phyloP scores from a whole-genome alignment of 495 filamentous ascomycete genomes.

The Clohesyomyces aquaticus region DNA sequence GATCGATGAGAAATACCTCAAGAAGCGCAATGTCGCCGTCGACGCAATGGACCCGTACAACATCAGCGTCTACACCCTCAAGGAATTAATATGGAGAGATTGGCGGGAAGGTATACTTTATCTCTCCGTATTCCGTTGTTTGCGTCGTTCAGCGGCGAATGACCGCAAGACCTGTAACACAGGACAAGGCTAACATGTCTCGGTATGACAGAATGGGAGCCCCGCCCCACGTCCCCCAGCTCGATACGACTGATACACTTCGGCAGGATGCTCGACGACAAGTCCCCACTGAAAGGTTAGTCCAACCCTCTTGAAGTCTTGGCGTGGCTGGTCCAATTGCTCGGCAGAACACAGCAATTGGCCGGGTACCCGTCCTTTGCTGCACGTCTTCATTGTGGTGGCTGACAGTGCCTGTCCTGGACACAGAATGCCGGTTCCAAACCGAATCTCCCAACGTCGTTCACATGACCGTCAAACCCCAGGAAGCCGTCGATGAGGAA shows the following conservation, averaged over 20 bases:
- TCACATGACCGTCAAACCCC: constrained; percentile 90
- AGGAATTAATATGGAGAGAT: constrained; percentile 87
- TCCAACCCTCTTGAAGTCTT: constrained; percentile 12
- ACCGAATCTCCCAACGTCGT: constrained; percentile 75
- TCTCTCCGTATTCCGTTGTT: neutral
- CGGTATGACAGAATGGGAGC: constrained; percentile 72
- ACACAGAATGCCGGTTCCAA: constrained; percentile 76
- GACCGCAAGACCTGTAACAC: too few species aligned
- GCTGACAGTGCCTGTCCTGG: constrained; percentile 10
- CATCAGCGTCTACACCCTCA: constrained; percentile 87
- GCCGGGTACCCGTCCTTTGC: neutral
- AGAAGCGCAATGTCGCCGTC: constrained; percentile 73
- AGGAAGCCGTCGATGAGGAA: constrained; percentile 87
- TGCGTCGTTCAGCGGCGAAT: too few species aligned
- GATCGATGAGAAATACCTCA: constrained; percentile 82
- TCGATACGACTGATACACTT: constrained; percentile 87
- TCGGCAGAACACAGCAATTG: constrained; percentile 14
- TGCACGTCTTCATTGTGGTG: neutral
- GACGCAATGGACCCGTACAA: constrained; percentile 80
- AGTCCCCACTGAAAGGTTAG: constrained; percentile 73
- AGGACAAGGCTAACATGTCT: constrained; percentile 8
- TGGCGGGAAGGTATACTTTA: constrained; percentile 68
- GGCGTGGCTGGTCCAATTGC: constrained; percentile 24
- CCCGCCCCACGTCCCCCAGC: constrained; percentile 77
- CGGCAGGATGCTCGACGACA: constrained; percentile 85